Evolutionary conservation across 768 basidiomycete genomes (phyloP), one percentile per base, ranked within the genome.

Genomic region (Tricholomella constricta): DNA sequence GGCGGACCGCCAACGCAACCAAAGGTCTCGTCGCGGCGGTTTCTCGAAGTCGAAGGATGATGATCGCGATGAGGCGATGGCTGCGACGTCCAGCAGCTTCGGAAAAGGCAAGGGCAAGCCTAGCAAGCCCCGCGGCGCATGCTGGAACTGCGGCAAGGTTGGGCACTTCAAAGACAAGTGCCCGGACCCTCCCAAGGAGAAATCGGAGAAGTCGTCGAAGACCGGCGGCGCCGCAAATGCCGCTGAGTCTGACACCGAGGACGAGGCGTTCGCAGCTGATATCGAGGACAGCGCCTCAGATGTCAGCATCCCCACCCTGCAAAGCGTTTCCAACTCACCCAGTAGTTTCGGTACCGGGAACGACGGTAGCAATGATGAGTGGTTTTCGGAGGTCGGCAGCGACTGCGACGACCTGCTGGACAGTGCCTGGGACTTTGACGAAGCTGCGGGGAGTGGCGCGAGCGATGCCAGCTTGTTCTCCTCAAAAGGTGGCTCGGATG

Each of bases 171-270:
- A 31, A 11, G 6, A 31, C 29, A 31, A 31, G 11, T 31, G 29
- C 29, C 29, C 29, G 11, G 11, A 31, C 6, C 29, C 29, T 31
- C 29, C 29, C 6, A 31, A 31, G 29, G 6, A 6, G 6, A 31
- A 6, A 31, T 31, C 29, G 29, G 29, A 31, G 6, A 31, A 31
- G 25, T 44, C 42, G 7, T 56, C 59, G 40, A 52, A 42, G 22
- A 52, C 48, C 42, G 41, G 22, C 19, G 23, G 19, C 32, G 55
- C 54, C 49, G 56, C 51, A 0, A 54, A 57, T 20, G 31, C 36
- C 6, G 54, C 56, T 6, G 61, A 62, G 36, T 45, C 46, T 6
- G 56, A 57, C 26, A 45, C 51, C 2, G 46, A 48, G 36, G 47
- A 61, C 29, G 17, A 45, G n/a, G 51, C 49, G 12, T 49, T 36